A percentile compares a stretch with the other conserved stretches of the same genome.
These are phyloP conservation scores for Exophiala sp. DNA, from an alignment of 2,329 filamentous ascomycete genomes.

Conservation along the genomic window DNA sequence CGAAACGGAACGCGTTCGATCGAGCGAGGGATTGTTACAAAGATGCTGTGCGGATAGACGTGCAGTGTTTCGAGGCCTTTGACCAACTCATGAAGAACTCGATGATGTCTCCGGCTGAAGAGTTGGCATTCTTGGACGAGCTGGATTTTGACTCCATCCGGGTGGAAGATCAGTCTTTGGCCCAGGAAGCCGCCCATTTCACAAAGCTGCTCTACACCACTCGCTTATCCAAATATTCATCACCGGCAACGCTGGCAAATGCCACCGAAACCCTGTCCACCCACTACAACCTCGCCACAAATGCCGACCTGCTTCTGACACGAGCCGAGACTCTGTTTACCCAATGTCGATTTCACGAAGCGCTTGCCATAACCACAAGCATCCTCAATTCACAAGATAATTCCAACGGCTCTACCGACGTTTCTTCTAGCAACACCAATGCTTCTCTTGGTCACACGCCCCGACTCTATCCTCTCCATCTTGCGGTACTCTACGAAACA, in stretches of 20 bases:
- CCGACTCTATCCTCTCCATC: conserved; percentile 74
- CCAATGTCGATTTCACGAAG: conserved; percentile 86
- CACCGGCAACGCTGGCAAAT: conserved; percentile 71
- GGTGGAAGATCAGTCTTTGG: conserved; percentile 59
- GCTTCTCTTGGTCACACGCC: conserved; percentile 42
- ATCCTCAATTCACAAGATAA: conserved; percentile 87
- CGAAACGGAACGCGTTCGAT: conserved; percentile 95
- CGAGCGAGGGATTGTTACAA: conserved; percentile 98
- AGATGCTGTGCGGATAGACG: conserved; percentile 90
- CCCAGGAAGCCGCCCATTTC: conserved; percentile 86
- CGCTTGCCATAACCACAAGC: conserved; percentile 72
- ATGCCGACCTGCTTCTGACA: conserved; percentile 84
- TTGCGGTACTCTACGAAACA: conserved; percentile 86
- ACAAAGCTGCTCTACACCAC: conserved; percentile 96
- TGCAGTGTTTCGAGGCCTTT: conserved; percentile 97
- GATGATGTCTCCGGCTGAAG: conserved; percentile 80
- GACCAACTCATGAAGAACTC: conserved; percentile 97
- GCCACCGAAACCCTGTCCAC: conserved; percentile 88
- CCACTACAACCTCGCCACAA: conserved; percentile 80
- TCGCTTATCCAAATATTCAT: conserved; percentile 87
- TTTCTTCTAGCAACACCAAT: conserved; percentile 21
- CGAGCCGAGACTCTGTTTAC: conserved; percentile 89
- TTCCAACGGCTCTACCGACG: conserved; percentile 48
- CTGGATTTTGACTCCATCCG: conserved; percentile 82
- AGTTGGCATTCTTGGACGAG: conserved; percentile 81